Conservation (phyloP, 495 filamentous ascomycete genomes). For the Oidiodendron maius region DNA sequence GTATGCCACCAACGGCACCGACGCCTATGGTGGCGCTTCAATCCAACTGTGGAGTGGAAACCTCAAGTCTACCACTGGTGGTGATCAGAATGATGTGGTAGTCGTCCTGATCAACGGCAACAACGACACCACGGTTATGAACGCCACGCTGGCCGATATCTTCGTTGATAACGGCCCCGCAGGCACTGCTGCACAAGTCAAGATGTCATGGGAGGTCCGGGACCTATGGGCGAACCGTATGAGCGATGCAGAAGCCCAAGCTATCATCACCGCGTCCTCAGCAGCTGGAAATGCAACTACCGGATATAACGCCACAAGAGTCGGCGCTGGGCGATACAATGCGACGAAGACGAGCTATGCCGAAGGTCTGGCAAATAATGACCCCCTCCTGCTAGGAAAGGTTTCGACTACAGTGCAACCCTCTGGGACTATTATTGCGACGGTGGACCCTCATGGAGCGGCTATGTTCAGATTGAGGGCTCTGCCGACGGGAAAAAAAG, state of each 20-base stretch:
- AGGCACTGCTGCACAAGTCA: constrained; percentile 32
- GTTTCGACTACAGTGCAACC: constrained; percentile 35
- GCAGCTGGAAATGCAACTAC: constrained; percentile 22
- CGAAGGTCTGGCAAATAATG: constrained; percentile 31
- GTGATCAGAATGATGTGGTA: constrained; percentile 38
- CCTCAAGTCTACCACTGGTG: constrained; percentile 28
- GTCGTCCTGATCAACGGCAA: constrained; percentile 44
- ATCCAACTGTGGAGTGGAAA: constrained; percentile 44
- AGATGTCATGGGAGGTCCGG: constrained; percentile 43
- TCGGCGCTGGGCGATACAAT: constrained; percentile 28
- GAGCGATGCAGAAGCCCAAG: constrained; percentile 33
- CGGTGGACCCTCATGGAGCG: constrained; percentile 38
- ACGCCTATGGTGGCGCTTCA: constrained; percentile 29
- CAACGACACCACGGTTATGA: constrained; percentile 34
- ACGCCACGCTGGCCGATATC: constrained; percentile 46
- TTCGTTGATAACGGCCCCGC: constrained; percentile 40
- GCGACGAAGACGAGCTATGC: constrained; percentile 34
- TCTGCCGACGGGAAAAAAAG: constrained; percentile 26
- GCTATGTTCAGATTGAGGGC: constrained; percentile 39
- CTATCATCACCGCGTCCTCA: constrained; percentile 32
- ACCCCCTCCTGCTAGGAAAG: constrained; percentile 34
- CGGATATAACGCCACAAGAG: constrained; percentile 27
- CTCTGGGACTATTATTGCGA: constrained; percentile 31
- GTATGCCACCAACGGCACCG: constrained; percentile 24
- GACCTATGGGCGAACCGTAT: constrained; percentile 54